A percentile compares a stretch with the other conserved stretches of the same genome.
phyloP scores from a whole-genome alignment of 768 basidiomycete genomes.

The Boletus rubropictus region DNA sequence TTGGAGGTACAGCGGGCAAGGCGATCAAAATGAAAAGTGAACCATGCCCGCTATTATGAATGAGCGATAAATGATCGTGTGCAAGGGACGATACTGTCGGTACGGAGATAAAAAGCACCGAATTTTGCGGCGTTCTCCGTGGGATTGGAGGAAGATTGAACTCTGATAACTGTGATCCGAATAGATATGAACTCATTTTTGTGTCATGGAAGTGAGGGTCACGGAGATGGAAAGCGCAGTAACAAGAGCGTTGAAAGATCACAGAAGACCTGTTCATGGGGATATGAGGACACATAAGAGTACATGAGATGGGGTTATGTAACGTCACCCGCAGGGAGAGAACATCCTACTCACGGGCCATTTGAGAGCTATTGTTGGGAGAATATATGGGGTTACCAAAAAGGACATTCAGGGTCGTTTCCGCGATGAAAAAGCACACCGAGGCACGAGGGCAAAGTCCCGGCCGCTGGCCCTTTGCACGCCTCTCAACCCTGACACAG shows the following conservation, averaged over 20 bases:
- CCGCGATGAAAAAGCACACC: no score
- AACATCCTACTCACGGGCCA: no score
- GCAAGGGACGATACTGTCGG: conserved; percentile 7
- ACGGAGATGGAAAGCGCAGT: not conserved
- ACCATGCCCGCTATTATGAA: conserved; percentile 14
- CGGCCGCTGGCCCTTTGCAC: no score
- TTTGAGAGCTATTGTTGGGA: no score
- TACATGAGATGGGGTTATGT: not conserved
- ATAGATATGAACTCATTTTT: not conserved
- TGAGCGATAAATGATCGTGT: conserved; percentile 23
- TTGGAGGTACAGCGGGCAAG: conserved; percentile 8
- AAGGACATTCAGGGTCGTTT: no score
- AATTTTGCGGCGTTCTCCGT: conserved; percentile 5
- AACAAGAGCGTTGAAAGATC: not conserved
- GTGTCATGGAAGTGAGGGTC: conserved; percentile 13
- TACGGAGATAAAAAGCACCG: conserved; percentile 14
- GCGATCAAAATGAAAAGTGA: conserved; percentile 12
- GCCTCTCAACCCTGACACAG: no score
- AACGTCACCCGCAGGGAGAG: not conserved
- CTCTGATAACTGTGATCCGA: conserved; percentile 19
- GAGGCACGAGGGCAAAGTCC: no score
- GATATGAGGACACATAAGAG: no score
- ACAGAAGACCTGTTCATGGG: no score
- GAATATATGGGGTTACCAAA: no score
- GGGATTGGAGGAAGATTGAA: conserved; percentile 8